Base-by-base conservation (phyloP, 73 alveolate species). In the Durusdinium trenchii region DNA sequence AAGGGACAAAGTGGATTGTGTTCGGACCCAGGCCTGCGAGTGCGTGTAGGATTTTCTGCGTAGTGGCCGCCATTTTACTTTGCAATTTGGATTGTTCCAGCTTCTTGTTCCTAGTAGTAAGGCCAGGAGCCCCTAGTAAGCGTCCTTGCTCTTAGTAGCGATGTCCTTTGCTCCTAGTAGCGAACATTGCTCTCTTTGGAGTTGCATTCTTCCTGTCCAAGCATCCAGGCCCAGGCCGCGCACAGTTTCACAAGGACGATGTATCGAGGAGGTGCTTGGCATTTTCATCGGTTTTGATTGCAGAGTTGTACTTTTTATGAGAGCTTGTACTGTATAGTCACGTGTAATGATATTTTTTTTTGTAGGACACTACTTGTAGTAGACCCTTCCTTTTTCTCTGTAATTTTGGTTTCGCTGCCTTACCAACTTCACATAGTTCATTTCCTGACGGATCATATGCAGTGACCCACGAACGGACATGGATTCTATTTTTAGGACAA, bases 211-310 rank as follows among this genome's bases (percentile, higher is more conserved):
- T 60, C n/a, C 30, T 32, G 18, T 32, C 73, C 18, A 60, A 60
- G 18, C 3, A 60, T 62, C 61, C 6, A 78, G 89, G 89, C 64
- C 89, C 89, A 78, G 89, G 32, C 61, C 38, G 89, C 32, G 89
- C 89, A 78, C 89, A 78, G 89, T 78, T 78, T 78, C 84, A 71
- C 84, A 45, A 73, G 85, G 16, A 73, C 10, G 51, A 78, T 78
- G 89, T 78, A 78, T 62, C 89, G 89, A 78, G 89, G 89, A 78
- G 89, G 89, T 43, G 89, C 89, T 16, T 38, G n/a, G n/a, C n/a
- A n/a, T n/a, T n/a, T n/a, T n/a, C n/a, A n/a, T n/a, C n/a, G n/a
- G n/a, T n/a, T n/a, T n/a, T n/a, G n/a, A n/a, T n/a, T n/a, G n/a
- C n/a, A n/a, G n/a, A n/a, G n/a, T n/a, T n/a, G n/a, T n/a, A n/a